These are phyloP conservation scores for Quercus mongolica DNA, from an alignment of 306 rosid species.

Conservation along the genomic window DNA sequence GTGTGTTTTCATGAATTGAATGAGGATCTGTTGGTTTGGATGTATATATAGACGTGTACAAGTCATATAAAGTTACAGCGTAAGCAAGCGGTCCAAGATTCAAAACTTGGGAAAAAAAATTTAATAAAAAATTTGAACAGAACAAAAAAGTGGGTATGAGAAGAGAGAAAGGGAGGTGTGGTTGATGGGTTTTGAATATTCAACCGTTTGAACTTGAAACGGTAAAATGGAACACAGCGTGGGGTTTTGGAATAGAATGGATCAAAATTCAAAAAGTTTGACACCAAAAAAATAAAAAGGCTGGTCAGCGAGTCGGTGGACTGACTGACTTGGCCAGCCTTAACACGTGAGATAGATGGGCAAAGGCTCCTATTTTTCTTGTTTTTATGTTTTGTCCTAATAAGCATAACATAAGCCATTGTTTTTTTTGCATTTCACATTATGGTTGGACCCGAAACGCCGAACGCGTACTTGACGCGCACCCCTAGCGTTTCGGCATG, in stretches of 20 bases:
- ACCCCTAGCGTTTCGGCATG: not conserved
- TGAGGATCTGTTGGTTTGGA: not conserved
- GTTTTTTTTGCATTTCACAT: not conserved
- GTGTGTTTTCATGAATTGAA: not conserved
- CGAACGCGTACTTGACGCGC: not conserved
- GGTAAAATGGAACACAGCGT: conserved; percentile 19
- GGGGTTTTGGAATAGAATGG: conserved; percentile 10
- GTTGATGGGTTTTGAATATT: conserved; percentile 21
- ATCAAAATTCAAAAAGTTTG: conserved; percentile 23
- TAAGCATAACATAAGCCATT: no score
- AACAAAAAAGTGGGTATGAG: no score
- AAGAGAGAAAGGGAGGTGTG: no score
- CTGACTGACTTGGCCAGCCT: conserved; percentile 4
- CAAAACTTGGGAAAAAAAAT: not conserved
- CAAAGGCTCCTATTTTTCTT: not conserved
- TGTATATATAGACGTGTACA: not conserved
- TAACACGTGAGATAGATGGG: not conserved
- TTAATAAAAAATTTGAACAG: not conserved
- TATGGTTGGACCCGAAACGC: not conserved
- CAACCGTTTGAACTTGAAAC: conserved; percentile 40
- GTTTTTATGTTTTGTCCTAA: not conserved
- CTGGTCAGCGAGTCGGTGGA: conserved; percentile 28
- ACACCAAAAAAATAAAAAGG: not conserved
- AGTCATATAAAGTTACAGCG: not conserved
- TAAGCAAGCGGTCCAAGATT: conserved; percentile 10